Percentiles rank a stretch among this genome's conserved stretches.
Conservation (phyloP, 352 stramenopile genomes). For the Blastocystis sp. region DNA sequence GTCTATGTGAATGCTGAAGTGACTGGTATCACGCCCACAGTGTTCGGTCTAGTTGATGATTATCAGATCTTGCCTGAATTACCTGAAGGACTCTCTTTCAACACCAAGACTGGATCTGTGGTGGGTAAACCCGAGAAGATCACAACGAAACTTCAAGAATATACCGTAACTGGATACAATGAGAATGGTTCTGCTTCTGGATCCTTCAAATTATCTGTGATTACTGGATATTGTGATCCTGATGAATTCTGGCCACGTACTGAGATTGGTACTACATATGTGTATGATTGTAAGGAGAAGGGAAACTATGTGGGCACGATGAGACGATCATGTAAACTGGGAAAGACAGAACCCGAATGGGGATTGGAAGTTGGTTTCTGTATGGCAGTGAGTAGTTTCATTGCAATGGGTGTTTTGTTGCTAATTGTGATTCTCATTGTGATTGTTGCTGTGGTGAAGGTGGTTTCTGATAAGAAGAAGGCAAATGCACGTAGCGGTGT, state of each 20-base stretch:
- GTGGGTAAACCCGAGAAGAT: neutral
- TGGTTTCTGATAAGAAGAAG: constrained; percentile 56
- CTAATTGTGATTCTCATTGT: constrained; percentile 51
- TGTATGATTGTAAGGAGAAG: constrained; percentile 37
- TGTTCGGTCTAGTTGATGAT: constrained; percentile 52
- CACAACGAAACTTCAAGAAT: neutral
- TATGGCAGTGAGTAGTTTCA: neutral
- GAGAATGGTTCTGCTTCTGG: constrained; percentile 7
- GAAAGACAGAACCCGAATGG: constrained; percentile 51
- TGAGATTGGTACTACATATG: constrained; percentile 1
- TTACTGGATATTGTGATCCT: constrained; percentile 12
- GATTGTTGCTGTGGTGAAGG: constrained; percentile 1
- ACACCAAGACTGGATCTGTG: constrained; percentile 28
- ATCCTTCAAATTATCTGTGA: neutral
- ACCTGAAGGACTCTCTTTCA: constrained; percentile 35
- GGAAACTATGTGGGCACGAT: constrained; percentile 1
- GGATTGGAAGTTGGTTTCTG: constrained; percentile 36
- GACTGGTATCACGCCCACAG: neutral
- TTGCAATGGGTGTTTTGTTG: neutral
- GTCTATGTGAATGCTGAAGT: constrained; percentile 34
- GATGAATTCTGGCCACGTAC: constrained; percentile 31
- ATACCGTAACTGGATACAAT: constrained; percentile 56
- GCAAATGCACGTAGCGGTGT: constrained; percentile 18
- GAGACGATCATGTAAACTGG: constrained; percentile 23
- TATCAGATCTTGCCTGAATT: constrained; percentile 35